Evolutionary conservation across 2,329 filamentous ascomycete genomes (phyloP), one percentile per base, ranked within the genome.

Genomic region (Fusarium metavorans): DNA sequence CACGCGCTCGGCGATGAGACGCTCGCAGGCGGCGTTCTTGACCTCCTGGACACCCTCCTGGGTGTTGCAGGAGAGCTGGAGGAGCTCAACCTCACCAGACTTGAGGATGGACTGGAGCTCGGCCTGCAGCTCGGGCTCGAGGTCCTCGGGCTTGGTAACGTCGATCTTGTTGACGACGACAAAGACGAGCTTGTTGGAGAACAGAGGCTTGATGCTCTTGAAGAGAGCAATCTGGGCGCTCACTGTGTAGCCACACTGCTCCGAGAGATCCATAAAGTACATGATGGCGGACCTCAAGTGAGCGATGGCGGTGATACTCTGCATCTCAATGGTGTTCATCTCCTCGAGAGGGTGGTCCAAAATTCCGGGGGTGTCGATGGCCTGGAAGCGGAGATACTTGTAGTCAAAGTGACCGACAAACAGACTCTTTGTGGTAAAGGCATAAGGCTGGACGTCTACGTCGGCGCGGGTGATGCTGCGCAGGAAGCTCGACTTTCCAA

Each of bases 261-360:
- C 96, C 25, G 94, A 97, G 71, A 98, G 88, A 87, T 98, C 96
- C 94, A 98, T 98, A 82, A 98, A 98, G 85, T 98, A 98, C 70
- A 98, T 88, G 75, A 99, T 97, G 66, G 96, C 96, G 48, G 95
- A 97, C 79, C 96, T 91, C 81, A 99, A 88, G 87, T 99, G 97
- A 61, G 97, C 97, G 86, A 99, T 98, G 13, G 97, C 97, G 20
- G 96, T 98, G 77, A 99, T 98, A 72, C 94, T 84, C 88, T 98
- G 97, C 95, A 98, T 98, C 85, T 99, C 97, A 81, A 99, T 99
- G 5, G 97, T 98, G 86, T 98, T 98, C 97, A 98, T 99, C 87
- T 98, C 97, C 85, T 98, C 97, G 10, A 99, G 91, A 39, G 96
- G 95, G 83, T 99, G 97, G 79, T 99, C 97, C 71, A 99, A 87